Evolutionary conservation across 257 asterid species (phyloP).

Genomic region (Nicotiana attenuata): DNA sequence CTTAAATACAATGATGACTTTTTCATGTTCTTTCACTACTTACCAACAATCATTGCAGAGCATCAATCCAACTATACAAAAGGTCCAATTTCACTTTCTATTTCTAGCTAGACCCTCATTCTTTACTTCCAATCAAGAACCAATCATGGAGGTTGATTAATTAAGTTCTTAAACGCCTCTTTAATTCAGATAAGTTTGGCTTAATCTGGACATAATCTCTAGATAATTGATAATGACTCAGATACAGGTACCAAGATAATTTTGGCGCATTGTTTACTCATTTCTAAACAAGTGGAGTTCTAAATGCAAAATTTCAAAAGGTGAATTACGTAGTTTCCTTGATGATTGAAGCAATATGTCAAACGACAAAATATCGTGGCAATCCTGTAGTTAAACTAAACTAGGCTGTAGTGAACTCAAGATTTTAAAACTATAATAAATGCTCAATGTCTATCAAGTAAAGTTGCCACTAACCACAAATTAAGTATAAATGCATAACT

Average conservation of each 20-base stretch:
- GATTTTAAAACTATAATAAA: no score
- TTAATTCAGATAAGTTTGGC: background rate
- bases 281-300: background rate
- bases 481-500: no score
- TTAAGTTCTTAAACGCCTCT: background rate
- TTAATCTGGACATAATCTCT: background rate
- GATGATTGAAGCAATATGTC: background rate
- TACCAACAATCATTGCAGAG: background rate
- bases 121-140: background rate
- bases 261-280: background rate
- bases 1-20: background rate
- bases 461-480: background rate
- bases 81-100: background rate
- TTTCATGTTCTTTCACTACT: background rate
- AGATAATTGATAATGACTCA: background rate
- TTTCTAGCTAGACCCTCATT: background rate
- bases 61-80: constrained; percentile 3
- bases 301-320: background rate
- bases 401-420: background rate
- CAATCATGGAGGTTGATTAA: background rate
- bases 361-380: background rate
- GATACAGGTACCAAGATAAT: background rate
- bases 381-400: background rate
- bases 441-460: background rate
- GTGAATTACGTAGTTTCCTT: background rate